These are phyloP conservation scores for Ganoderma leucocontextum DNA, from an alignment of 1,284 basidiomycete genomes.

Conservation along the genomic window DNA sequence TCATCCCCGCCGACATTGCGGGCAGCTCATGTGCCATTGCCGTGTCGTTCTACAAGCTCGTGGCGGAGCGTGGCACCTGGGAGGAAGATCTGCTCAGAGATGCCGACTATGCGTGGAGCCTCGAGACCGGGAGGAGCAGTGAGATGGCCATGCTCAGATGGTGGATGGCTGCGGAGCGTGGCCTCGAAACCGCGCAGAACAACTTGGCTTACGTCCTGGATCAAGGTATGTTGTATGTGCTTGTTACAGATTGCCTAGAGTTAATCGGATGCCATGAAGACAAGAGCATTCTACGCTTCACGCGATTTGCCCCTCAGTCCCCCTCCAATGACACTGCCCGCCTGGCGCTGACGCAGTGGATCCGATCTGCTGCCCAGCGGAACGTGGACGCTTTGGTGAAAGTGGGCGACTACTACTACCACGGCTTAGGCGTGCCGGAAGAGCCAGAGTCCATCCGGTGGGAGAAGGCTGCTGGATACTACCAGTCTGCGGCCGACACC, in stretches of 20 bases:
- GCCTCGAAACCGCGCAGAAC: conserved; percentile 93
- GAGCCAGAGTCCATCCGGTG: conserved; percentile 68
- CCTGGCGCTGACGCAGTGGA: conserved; percentile 92
- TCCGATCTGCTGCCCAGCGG: conserved; percentile 90
- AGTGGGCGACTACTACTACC: conserved; percentile 96
- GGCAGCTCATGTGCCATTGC: conserved; percentile 84
- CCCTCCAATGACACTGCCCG: conserved; percentile 83
- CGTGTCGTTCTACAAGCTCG: conserved; percentile 90
- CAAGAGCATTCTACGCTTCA: conserved; percentile 74
- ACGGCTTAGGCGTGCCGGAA: conserved; percentile 79
- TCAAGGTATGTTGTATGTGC: conserved; percentile 64
- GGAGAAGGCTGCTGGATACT: conserved; percentile 92
- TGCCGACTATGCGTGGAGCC: conserved; percentile 83
- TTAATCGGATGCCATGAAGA: conserved; percentile 53
- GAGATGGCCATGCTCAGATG: conserved; percentile 88
- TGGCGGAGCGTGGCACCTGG: conserved; percentile 91
- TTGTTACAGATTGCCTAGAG: background rate
- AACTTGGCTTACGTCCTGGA: conserved; percentile 95
- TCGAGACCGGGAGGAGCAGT: conserved; percentile 71
- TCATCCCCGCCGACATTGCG: conserved; percentile 54
- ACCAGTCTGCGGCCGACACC: conserved; percentile 92
- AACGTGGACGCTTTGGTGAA: conserved; percentile 97
- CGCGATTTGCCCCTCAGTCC: conserved; percentile 71
- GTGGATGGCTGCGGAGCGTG: conserved; percentile 95
- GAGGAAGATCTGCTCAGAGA: conserved; percentile 84